Evolutionary conservation across 306 rosid species (phyloP).

Genomic region (Castanospermum australe): DNA sequence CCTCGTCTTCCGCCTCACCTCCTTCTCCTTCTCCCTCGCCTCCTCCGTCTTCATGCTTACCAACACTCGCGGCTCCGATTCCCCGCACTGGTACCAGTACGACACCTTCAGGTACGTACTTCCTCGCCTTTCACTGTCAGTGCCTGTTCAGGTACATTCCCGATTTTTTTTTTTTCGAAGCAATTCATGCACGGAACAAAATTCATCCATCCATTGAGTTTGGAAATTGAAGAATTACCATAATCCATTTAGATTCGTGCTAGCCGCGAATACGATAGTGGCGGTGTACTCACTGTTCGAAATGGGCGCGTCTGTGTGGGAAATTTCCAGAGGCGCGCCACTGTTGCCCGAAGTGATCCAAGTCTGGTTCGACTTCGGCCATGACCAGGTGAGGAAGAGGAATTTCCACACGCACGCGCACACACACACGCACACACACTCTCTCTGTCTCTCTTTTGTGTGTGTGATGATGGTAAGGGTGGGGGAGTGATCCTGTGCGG

Average conservation of each 20-base stretch:
- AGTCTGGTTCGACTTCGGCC: conserved; percentile 98
- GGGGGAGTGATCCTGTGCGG: conserved; percentile 27
- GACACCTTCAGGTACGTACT: conserved; percentile 83
- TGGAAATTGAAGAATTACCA: not conserved
- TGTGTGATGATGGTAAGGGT: not conserved
- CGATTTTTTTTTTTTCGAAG: not conserved
- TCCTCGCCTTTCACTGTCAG: not conserved
- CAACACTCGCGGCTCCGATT: conserved; percentile 53
- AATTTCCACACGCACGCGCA: not conserved
- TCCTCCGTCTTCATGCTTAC: conserved; percentile 89
- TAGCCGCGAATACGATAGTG: conserved; percentile 86
- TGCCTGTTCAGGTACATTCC: too few relatives aligned
- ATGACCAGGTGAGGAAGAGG: conserved; percentile 75
- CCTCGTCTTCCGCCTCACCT: conserved; percentile 70
- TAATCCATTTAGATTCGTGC: conserved; percentile 59
- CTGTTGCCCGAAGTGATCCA: conserved; percentile 83
- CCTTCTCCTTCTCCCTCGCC: conserved; percentile 81
- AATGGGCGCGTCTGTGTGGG: conserved; percentile 90
- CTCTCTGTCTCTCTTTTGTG: not conserved
- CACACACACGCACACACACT: not conserved
- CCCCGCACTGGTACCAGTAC: conserved; percentile 81
- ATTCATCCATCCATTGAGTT: not conserved
- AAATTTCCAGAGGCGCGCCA: conserved; percentile 78
- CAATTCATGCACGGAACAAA: too few relatives aligned
- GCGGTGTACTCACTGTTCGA: conserved; percentile 83